These are phyloP conservation scores for Hymenoscyphus salicellus DNA, from an alignment of 2,329 filamentous ascomycete species.

Conservation along the genomic window DNA sequence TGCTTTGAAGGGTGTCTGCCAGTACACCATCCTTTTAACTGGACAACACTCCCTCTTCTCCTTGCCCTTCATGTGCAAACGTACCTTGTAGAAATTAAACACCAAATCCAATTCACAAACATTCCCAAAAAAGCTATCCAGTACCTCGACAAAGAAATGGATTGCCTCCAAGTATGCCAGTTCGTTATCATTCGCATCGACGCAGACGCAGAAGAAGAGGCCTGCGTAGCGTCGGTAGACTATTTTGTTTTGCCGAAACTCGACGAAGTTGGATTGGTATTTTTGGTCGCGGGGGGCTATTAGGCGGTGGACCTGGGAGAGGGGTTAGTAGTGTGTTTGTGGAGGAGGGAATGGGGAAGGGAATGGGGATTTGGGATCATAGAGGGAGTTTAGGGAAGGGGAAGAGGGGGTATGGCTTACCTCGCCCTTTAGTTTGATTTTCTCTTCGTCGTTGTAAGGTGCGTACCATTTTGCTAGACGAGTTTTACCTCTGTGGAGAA, in stretches of 20 bases:
- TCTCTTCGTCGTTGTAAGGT: constrained; percentile 97
- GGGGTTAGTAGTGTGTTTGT: not conserved
- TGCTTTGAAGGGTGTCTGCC: not conserved
- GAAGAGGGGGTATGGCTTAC: constrained; percentile 41
- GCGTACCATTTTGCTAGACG: constrained; percentile 98
- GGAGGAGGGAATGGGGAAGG: not conserved
- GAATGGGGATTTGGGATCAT: not conserved
- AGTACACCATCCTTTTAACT: not conserved
- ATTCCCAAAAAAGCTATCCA: constrained; percentile 98
- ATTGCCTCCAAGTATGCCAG: constrained; percentile 95
- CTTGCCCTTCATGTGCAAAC: constrained; percentile 13
- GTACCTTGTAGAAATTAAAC: constrained; percentile 71
- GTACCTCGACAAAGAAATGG: constrained; percentile 98
- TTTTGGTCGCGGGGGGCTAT: constrained; percentile 98
- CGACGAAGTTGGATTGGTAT: constrained; percentile 99
- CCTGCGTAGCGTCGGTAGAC: constrained; percentile 97
- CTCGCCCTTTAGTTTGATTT: constrained; percentile 98
- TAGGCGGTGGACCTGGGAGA: constrained; percentile 79
- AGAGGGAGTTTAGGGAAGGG: not conserved
- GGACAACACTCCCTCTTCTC: not conserved
- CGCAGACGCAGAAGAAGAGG: constrained; percentile 98
- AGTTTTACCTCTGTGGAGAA: constrained; percentile 77
- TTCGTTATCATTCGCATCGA: constrained; percentile 98
- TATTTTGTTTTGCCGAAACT: constrained; percentile 91
- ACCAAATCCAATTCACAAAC: constrained; percentile 95